These are phyloP conservation scores for Bombardia bombarda DNA, from an alignment of 495 filamentous ascomycete species.

Conservation along the genomic window DNA sequence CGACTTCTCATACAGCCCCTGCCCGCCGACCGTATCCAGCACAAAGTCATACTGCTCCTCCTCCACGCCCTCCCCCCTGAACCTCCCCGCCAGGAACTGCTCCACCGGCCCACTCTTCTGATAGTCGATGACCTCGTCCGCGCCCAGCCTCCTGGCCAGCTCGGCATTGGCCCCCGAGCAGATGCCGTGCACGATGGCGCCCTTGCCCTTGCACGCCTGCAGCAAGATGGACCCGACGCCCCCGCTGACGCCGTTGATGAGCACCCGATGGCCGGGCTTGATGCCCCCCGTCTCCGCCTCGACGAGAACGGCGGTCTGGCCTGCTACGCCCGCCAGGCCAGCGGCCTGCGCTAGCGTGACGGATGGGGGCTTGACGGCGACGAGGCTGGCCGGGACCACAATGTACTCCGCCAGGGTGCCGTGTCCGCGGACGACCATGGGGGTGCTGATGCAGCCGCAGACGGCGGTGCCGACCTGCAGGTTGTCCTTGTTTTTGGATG, in stretches of 20 bases:
- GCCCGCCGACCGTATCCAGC: conserved; percentile 31
- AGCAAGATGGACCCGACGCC: conserved; percentile 33
- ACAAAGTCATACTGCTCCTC: conserved; percentile 29
- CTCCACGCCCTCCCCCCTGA: too few relatives aligned
- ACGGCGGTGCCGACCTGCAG: conserved; percentile 18
- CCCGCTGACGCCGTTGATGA: conserved; percentile 38
- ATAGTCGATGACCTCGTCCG: conserved; percentile 34
- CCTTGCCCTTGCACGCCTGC: conserved; percentile 27
- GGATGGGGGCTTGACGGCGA: conserved; percentile 15
- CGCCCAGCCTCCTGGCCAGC: conserved; percentile 28
- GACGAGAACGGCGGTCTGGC: conserved; percentile 21
- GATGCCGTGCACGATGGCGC: conserved; percentile 25
- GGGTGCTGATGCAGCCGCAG: conserved; percentile 21
- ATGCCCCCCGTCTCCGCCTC: conserved; percentile 9
- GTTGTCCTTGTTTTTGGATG: background rate
- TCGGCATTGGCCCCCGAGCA: conserved; percentile 25
- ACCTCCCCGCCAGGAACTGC: conserved; percentile 16
- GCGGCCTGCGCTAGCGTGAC: conserved; percentile 17
- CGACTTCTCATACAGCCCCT: conserved; percentile 22
- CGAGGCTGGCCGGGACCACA: conserved; percentile 10
- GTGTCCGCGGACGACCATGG: conserved; percentile 14
- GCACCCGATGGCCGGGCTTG: conserved; percentile 16
- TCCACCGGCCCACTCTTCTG: conserved; percentile 17
- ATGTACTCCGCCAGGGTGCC: conserved; percentile 34
- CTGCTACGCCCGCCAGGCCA: conserved; percentile 27